Evolutionary conservation across 305 asterid species (phyloP), one percentile per base, ranked within the genome.

Genomic region (Fraxinus angustifolia): DNA sequence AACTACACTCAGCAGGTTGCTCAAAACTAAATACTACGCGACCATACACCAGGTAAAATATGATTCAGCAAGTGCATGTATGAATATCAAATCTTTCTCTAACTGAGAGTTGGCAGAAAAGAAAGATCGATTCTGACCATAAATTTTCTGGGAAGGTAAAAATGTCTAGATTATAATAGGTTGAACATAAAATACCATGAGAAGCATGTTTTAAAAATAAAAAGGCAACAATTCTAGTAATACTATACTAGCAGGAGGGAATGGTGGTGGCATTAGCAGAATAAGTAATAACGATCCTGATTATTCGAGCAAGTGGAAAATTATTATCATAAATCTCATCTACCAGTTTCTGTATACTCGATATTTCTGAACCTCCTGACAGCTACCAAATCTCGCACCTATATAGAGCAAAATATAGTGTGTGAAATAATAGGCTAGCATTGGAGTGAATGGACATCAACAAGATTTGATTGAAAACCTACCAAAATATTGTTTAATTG

Each of bases 301-400:
- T 78, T 79, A 79, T 38, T 79, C 78, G 7, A 42, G 26, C 36
- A 80, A 58, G 76, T 48, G 21, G 34, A 23, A 80, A 78, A 75
- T 77, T 74, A 50, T 34, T 53, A 73, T 77, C 60, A 28, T 71
- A 60, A 79, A 30, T 75, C 67, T 40, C 38, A 86, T 81, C 86
- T 87, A 86, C 99, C 96, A 6, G 83, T 91, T 89, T 79, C 85
- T 88, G 86, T 91, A 90, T 86, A 91, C 83, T 83, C 88, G 88
- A 86, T 89, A 94, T 80, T 91, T 91, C 86, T 92, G 96, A 81
- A 89, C 87, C 86, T 88, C 95, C 58, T 85, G 88, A 83, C 98
- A 94, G 88, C 89, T 88, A 60, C 98, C 98, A 85, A 88, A 91
- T 91, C 90, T 94, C 83, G 98, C 94, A 82, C 99, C 99, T 94